These are phyloP conservation scores for Talaromyces verruculosus DNA, from an alignment of 2,329 filamentous ascomycete genomes.

Conservation along the genomic window DNA sequence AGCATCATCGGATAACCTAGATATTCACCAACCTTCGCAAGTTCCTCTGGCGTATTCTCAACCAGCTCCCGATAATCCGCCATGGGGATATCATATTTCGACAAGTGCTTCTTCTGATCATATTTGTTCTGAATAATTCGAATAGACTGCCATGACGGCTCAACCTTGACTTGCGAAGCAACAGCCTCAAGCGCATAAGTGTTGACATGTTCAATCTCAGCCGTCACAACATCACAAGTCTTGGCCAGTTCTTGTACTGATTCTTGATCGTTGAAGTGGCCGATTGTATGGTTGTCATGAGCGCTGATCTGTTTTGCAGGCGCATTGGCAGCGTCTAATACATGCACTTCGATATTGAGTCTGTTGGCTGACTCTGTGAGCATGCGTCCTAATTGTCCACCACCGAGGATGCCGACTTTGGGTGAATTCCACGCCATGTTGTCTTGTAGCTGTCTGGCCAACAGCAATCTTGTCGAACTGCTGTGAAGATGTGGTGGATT, in stretches of 20 bases:
- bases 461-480: neutral
- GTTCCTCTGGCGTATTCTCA: constrained; percentile 57
- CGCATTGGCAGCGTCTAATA: constrained; percentile 73
- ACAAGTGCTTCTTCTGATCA: constrained; percentile 79
- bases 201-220: constrained; percentile 94
- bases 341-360: constrained; percentile 73
- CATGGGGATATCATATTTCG: constrained; percentile 66
- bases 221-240: constrained; percentile 76
- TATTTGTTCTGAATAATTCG: constrained; percentile 93
- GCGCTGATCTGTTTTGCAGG: constrained; percentile 85
- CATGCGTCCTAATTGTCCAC: constrained; percentile 87
- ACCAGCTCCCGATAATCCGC: constrained; percentile 68
- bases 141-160: constrained; percentile 84
- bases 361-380: constrained; percentile 80
- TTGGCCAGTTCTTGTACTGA: constrained; percentile 78
- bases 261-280: constrained; percentile 81
- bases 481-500: neutral
- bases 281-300: constrained; percentile 71
- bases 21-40: constrained; percentile 62
- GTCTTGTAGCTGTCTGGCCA: neutral
- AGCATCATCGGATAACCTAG: constrained; percentile 88
- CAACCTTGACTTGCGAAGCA: constrained; percentile 63
- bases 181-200: constrained; percentile 87
- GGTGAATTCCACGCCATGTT: constrained; percentile 42
- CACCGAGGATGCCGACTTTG: constrained; percentile 55